Base-by-base conservation (phyloP, 441 rosid genomes). In the Cnidoscolus chayamansa region DNA sequence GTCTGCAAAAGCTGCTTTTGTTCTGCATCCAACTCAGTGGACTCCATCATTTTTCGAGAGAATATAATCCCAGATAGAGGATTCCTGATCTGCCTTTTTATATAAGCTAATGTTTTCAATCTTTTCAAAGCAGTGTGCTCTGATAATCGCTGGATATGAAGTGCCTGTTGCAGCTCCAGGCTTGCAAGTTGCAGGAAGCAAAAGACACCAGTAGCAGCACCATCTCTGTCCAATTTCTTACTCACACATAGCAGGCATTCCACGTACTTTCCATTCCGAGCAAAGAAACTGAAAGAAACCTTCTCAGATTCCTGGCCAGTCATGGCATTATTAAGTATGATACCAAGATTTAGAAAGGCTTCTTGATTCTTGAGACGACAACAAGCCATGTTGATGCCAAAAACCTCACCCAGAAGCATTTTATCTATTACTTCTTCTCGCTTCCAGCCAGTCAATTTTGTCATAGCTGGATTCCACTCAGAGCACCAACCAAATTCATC, bases 401-500 rank as follows among this genome's bases (percentile, higher is more conserved):
- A 94, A 70, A 94, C 91, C 84, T 91, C 96, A 35, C 92, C 96
- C 67, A 94, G 67, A n/a, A 94, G 90, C 94, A 94, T 89, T 76
- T 90, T 94, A 61, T 90, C 91, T 2, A 94, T 65, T 32, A 93
- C 93, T 76, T 91, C 93, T 72, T 91, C 96, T 59, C 98, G 86
- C 61, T 84, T 87, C 88, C 93, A 86, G 63, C 97, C 98, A 4
- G 90, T 91, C 79, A 93, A 66, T 73, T 86, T 90, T 56, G 79
- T 79, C 97, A 93, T 93, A 7, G 97, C 92, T 9, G 88, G 86
- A 80, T 93, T 93, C 98, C 98, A 93, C 84, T 94, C 97, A 0
- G 95, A 90, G 81, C 98, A 94, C 97, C 97, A 91, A 12, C 98
- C 98, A 16, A 94, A 90, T 72, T 91, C 97, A 74, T 94, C 98